Evolutionary conservation across 306 rosid species (phyloP), one percentile per base, ranked within the genome.

Genomic region (Lithocarpus polystachyus): DNA sequence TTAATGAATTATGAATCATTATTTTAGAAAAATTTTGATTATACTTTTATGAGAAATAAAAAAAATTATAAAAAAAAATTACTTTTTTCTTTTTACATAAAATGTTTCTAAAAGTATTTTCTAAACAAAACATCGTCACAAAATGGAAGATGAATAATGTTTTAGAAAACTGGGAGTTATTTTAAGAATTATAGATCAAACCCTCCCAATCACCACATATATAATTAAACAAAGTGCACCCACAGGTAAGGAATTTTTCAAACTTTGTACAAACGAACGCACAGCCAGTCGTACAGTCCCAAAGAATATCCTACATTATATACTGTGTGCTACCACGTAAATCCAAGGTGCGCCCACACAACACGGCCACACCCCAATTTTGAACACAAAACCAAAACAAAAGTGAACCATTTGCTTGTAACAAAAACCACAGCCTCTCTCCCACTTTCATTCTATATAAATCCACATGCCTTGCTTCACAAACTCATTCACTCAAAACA

Each of bases 321-420:
- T 80, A 12, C 96, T 45, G 80, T 82, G 96, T 84, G 90, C 89
- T 72, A 81, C 55, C 37, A 5, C 31, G 45, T 37, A 18, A 22
- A 68, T 77, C 77, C 79, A 33, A 81, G 53, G 73, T 64, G 75
- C 78, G 40, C 60, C 23, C 51, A 68, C 43, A 80, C 74, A 40
- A 40, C 12, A 40, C 45, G 26, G 56, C 74, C 74, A 23, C 57
- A 11, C 23, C 33, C 12, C 6, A 20, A 24, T 48, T 73, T 71
- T 23, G 20, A 7, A 23, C 69, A 28, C 69, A 62, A 6, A 61
- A 62, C 29, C 53, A 48, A 48, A 11, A 48, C 15, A 12, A 48
- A 48, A 48, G 53, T 48, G 53, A 28, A 6, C 20, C 69, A 28
- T 14, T 62, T 33, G n/a, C 37, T 13, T 33, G 45, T 0, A 40